Percentiles rank a stretch among this genome's conserved stretches.
phyloP scores from a whole-genome alignment of 768 basidiomycete species.

The Rhodotorula kratochvilovae region DNA sequence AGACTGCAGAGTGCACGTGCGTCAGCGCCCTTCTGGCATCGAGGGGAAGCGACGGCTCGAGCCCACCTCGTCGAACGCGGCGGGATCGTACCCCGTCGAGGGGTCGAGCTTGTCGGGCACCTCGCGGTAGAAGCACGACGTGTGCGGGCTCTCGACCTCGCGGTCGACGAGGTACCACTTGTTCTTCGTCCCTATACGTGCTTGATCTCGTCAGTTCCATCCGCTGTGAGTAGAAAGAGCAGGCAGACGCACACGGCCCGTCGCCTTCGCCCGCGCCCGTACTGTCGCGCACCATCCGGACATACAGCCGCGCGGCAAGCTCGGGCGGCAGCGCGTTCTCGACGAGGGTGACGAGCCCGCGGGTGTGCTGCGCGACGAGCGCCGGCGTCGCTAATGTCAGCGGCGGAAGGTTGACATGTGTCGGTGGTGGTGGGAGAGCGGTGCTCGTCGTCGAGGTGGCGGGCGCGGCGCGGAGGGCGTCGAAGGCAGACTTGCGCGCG shows the following conservation, averaged over 20 bases:
- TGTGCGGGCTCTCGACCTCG: slow-evolving; percentile 39
- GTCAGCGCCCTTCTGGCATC: not conserved
- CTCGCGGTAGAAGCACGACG: slow-evolving; percentile 37
- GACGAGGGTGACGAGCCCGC: slow-evolving; percentile 39
- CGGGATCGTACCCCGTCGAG: not conserved
- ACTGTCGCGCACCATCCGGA: slow-evolving; percentile 33
- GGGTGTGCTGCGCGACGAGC: slow-evolving; percentile 33
- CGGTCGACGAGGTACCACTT: slow-evolving; percentile 39
- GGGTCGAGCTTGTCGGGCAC: not conserved
- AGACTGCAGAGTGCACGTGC: not conserved
- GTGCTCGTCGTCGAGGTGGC: no score
- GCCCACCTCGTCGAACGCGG: slow-evolving; percentile 24
- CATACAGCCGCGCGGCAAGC: slow-evolving; percentile 32
- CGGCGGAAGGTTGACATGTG: slow-evolving; percentile 34
- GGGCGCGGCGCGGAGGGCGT: not conserved
- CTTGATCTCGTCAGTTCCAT: not conserved
- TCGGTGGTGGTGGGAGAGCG: not conserved
- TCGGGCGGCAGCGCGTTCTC: slow-evolving; percentile 32
- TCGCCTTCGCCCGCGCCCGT: slow-evolving; percentile 7
- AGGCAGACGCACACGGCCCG: not conserved
- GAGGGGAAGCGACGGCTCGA: no score
- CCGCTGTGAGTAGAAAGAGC: not conserved
- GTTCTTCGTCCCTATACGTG: slow-evolving; percentile 28
- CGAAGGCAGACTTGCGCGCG: slow-evolving; percentile 13
- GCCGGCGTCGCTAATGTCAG: slow-evolving; percentile 22